These are phyloP conservation scores for Parastagonospora avenae DNA, from an alignment of 2,329 filamentous ascomycete genomes.

Conservation along the genomic window DNA sequence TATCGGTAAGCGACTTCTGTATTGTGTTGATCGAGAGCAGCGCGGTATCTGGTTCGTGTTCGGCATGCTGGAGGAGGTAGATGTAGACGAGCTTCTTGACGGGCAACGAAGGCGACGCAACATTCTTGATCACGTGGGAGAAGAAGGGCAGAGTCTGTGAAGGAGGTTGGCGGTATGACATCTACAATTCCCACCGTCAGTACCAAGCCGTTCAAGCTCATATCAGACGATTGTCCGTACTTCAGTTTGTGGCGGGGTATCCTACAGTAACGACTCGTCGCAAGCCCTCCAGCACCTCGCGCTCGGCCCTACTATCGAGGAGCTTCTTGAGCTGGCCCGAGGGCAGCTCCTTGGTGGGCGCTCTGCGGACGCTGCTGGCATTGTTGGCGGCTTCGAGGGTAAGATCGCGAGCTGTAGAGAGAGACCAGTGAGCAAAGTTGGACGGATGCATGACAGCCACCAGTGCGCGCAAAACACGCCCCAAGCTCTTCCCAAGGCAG, in stretches of 20 bases:
- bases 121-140: conserved; percentile 97
- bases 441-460: conserved; percentile 41
- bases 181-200: conserved; percentile 59
- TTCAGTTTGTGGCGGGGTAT: conserved; percentile 15
- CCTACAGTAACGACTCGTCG: conserved; percentile 84
- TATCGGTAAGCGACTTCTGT: conserved; percentile 93
- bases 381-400: conserved; percentile 96
- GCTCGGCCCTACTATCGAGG: conserved; percentile 89
- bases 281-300: conserved; percentile 90
- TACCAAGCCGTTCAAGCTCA: conserved; percentile 11
- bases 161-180: conserved; percentile 88
- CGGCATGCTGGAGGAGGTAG: conserved; percentile 95
- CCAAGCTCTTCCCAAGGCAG: neutral
- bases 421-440: conserved; percentile 47
- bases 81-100: conserved; percentile 99
- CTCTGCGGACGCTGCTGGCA: conserved; percentile 65
- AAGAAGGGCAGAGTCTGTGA: conserved; percentile 80
- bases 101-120: conserved; percentile 89
- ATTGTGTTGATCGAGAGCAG: conserved; percentile 98
- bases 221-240: conserved; percentile 2
- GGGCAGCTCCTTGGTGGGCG: conserved; percentile 69
- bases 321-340: conserved; percentile 91
- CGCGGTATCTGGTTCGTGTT: conserved; percentile 92
- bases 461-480: conserved; percentile 9
- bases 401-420: conserved; percentile 80